phyloP scores from a whole-genome alignment of 768 basidiomycete species.

The Phlebiopsis flavidoalba region DNA sequence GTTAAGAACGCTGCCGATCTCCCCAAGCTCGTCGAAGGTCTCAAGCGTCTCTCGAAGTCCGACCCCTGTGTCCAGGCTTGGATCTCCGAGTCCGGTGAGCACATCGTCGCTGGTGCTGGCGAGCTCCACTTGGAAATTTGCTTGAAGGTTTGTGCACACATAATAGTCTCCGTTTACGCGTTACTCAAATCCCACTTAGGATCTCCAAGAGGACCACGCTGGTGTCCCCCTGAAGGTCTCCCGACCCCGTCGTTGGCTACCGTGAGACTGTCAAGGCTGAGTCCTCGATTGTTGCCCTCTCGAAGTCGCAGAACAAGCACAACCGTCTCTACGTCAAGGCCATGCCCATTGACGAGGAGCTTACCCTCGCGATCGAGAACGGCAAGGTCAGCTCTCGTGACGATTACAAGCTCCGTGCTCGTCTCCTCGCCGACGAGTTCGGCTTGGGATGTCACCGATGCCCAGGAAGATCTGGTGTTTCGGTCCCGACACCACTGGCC shows the following conservation, averaged over 20 bases:
- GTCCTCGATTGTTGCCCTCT: constrained; percentile 92
- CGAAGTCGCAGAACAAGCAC: constrained; percentile 99
- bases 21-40: constrained; percentile 99
- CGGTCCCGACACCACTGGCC: constrained; percentile 96
- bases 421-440: constrained; percentile 91
- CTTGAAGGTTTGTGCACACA: constrained; percentile 66
- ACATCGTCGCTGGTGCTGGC: constrained; percentile 99
- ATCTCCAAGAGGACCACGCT: constrained; percentile 99
- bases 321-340: constrained; percentile 97
- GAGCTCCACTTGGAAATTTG: constrained; percentile 99
- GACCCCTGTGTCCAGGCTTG: constrained; percentile 98
- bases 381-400: constrained; percentile 88
- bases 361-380: constrained; percentile 85
- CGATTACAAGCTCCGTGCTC: constrained; percentile 96
- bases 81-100: constrained; percentile 90
- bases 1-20: constrained; percentile 99
- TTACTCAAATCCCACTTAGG: constrained; percentile 39
- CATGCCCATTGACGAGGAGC: constrained; percentile 88
- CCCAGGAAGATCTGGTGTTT: constrained; percentile 99
- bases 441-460: constrained; percentile 99
- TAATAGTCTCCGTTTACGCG: background rate
- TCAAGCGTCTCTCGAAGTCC: constrained; percentile 99
- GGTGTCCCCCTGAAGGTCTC: constrained; percentile 99
- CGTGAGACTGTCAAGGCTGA: constrained; percentile 96
- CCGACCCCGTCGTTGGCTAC: constrained; percentile 95